Evolutionary conservation across 352 stramenopile genomes (phyloP).

Genomic region (Halophytophthora batemanensis): DNA sequence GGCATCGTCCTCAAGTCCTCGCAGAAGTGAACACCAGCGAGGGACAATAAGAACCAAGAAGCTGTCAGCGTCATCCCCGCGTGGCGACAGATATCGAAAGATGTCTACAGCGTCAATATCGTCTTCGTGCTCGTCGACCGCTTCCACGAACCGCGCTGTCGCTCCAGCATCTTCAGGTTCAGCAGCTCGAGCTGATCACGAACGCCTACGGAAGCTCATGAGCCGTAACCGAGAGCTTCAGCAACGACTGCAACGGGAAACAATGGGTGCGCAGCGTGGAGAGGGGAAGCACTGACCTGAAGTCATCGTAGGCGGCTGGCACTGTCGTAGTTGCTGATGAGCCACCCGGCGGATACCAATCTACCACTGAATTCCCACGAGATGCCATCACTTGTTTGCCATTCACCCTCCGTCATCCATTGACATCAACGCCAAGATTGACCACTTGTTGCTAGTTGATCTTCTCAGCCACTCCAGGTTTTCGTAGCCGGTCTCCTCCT

Average conservation of each 20-base stretch:
- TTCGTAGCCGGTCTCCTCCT: too few relatives aligned
- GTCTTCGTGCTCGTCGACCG: conserved; percentile 23
- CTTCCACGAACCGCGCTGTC: conserved; percentile 2
- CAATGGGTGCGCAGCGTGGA: conserved; percentile 64
- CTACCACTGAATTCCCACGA: too few relatives aligned
- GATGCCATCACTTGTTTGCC: too few relatives aligned
- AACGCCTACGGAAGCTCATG: conserved; percentile 69
- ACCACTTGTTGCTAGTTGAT: too few relatives aligned
- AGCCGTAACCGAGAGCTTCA: conserved; percentile 76
- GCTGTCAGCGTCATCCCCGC: conserved; percentile 7
- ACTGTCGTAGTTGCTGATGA: not conserved
- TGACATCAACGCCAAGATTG: too few relatives aligned
- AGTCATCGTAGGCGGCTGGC: conserved; percentile 14
- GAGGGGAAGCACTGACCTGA: conserved; percentile 68
- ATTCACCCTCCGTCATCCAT: too few relatives aligned
- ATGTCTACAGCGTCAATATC: conserved; percentile 34
- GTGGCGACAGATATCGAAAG: conserved; percentile 12
- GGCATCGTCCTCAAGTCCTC: conserved; percentile 2
- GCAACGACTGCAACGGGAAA: conserved; percentile 69
- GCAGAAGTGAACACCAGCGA: conserved; percentile 5
- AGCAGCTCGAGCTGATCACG: conserved; percentile 43
- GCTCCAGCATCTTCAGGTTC: conserved; percentile 23
- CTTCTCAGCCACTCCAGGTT: too few relatives aligned
- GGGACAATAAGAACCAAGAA: conserved; percentile 4
- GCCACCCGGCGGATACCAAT: too few relatives aligned